phyloP scores from a whole-genome alignment of 257 asterid genomes.

The Nicotiana tomentosiformis region DNA sequence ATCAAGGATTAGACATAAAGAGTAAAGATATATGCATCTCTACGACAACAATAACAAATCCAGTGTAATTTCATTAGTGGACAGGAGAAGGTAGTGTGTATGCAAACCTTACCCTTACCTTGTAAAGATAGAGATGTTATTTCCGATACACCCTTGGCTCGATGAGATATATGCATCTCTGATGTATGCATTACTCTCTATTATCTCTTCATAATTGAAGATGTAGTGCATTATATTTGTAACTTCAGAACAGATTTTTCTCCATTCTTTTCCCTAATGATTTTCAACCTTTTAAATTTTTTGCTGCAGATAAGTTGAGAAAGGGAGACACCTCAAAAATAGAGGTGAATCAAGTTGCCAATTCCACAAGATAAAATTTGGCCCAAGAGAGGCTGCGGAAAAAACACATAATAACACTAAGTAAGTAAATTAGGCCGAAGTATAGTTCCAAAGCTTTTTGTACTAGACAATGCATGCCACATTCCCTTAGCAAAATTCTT shows the following conservation, averaged over 20 bases:
- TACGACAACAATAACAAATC: no score
- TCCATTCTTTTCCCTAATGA: neutral
- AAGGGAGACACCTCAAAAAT: neutral
- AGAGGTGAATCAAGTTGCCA: neutral
- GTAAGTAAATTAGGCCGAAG: neutral
- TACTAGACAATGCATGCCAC: neutral
- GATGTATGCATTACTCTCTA: neutral
- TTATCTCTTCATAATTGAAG: neutral
- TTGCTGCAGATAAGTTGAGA: slow-evolving; percentile 23
- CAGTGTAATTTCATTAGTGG: no score
- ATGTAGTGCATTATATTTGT: neutral
- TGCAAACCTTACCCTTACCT: no score
- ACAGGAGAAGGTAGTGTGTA: no score
- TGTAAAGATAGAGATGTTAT: no score
- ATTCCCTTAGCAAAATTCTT: no score
- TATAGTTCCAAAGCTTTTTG: neutral
- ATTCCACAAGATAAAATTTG: neutral
- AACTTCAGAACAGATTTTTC: neutral
- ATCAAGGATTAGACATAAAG: neutral
- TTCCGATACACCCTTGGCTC: no score
- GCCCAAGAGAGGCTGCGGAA: neutral
- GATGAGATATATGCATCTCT: neutral
- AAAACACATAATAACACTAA: neutral
- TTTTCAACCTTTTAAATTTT: neutral
- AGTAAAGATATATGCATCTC: neutral